Percentiles rank a stretch among this genome's conserved stretches.
These are phyloP conservation scores for Coemansia sp. DNA, from an alignment of 192 early-diverging fungal genomes.

Conservation along the genomic window DNA sequence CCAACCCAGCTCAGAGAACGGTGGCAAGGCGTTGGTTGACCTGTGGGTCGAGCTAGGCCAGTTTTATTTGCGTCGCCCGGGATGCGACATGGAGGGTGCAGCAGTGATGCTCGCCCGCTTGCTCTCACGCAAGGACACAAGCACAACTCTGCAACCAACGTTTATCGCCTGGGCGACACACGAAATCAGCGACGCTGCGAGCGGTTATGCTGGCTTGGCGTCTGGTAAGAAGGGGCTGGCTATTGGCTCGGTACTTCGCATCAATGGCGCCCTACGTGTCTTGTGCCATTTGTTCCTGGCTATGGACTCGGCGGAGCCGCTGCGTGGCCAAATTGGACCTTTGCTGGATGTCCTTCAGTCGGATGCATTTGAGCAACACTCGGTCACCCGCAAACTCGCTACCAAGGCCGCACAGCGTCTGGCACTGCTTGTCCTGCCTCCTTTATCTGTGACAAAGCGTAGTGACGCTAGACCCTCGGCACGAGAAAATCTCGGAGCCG, in stretches of 20 bases:
- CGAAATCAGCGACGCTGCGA: conserved; percentile 26
- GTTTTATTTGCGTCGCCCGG: conserved; percentile 63
- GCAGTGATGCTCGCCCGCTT: conserved; percentile 80
- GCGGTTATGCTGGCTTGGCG: neutral
- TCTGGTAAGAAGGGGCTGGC: conserved; percentile 10
- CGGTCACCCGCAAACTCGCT: conserved; percentile 75
- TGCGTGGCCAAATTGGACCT: conserved; percentile 15
- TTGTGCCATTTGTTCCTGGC: conserved; percentile 43
- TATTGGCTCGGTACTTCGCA: conserved; percentile 25
- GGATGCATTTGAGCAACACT: conserved; percentile 61
- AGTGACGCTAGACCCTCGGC: conserved; percentile 54
- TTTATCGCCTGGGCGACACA: conserved; percentile 73
- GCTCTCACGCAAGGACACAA: conserved; percentile 79
- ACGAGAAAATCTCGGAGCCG: conserved; percentile 15
- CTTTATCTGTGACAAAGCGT: conserved; percentile 61
- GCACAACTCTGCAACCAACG: conserved; percentile 54
- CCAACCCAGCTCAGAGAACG: neutral
- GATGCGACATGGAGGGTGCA: conserved; percentile 87
- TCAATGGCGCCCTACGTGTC: conserved; percentile 48
- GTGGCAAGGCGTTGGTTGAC: conserved; percentile 58
- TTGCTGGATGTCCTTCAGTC: conserved; percentile 44
- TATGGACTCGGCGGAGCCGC: conserved; percentile 25
- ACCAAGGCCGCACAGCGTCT: conserved; percentile 84
- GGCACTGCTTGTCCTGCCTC: conserved; percentile 76
- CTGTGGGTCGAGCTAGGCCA: conserved; percentile 70